Evolutionary conservation across 306 rosid species (phyloP).

Genomic region (Lagenaria siceraria): DNA sequence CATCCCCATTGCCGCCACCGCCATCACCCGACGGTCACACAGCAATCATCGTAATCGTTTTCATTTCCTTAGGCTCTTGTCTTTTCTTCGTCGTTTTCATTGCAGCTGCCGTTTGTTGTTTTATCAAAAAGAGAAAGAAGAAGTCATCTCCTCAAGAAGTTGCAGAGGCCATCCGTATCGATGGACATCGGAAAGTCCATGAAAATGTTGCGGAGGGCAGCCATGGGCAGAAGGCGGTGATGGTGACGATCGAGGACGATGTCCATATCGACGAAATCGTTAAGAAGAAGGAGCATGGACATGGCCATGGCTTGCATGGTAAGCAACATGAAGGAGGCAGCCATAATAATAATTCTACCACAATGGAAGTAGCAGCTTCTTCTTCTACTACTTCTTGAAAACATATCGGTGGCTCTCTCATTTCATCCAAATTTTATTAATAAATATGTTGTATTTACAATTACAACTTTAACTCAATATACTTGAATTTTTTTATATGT

Average conservation of each 20-base stretch:
- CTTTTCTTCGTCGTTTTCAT: neutral
- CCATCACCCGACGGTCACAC: neutral
- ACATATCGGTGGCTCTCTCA: neutral
- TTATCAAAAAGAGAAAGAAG: neutral
- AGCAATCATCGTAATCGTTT: neutral
- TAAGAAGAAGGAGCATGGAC: neutral
- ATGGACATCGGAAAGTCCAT: constrained; percentile 2
- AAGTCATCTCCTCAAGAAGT: neutral
- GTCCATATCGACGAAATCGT: neutral
- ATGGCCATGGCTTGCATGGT: constrained; percentile 2
- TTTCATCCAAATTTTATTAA: neutral
- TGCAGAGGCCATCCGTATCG: neutral
- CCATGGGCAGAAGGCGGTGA: neutral
- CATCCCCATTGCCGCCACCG: neutral
- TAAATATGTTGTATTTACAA: neutral
- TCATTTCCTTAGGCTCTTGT: neutral
- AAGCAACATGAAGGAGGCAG: constrained; percentile 1
- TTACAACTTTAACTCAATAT: too few relatives aligned
- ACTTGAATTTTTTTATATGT: too few relatives aligned
- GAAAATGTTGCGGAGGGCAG: neutral
- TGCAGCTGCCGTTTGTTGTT: neutral
- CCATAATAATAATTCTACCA: neutral
- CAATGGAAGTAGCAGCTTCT: neutral
- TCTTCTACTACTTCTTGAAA: neutral
- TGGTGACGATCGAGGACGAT: constrained; percentile 7